Conservation (phyloP, 257 asterid species). For the Dorcoceras hygrometricum region DNA sequence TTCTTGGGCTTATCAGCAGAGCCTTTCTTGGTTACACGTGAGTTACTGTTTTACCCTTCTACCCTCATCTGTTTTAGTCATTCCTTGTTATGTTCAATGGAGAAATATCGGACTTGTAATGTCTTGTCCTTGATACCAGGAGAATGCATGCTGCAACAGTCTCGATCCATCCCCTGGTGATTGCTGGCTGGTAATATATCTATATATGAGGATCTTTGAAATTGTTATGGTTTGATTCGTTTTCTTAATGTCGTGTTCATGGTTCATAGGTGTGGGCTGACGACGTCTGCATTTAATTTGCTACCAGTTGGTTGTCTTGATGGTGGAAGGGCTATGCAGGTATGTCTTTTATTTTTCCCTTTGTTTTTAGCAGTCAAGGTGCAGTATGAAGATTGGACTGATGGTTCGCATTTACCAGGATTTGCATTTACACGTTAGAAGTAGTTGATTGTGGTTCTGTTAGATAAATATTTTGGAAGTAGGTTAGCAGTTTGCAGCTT, state of each 20-base stretch:
- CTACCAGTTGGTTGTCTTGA: constrained; percentile 94
- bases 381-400: constrained; percentile 19
- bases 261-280: constrained; percentile 79
- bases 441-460: constrained; percentile 1
- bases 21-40: constrained; percentile 77
- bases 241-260: constrained; percentile 21
- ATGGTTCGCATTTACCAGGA: not conserved
- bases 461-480: not conserved
- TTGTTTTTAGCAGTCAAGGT: constrained; percentile 8
- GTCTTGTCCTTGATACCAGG: constrained; percentile 22
- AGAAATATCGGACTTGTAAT: not conserved
- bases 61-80: not conserved
- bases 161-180: constrained; percentile 82
- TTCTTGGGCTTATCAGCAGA: constrained; percentile 94
- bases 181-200: constrained; percentile 86
- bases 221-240: constrained; percentile 6
- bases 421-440: not conserved
- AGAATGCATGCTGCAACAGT: constrained; percentile 78
- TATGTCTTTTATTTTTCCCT: constrained; percentile 26
- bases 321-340: constrained; percentile 99
- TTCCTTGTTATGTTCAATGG: not conserved
- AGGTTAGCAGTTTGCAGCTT: not conserved
- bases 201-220: constrained; percentile 19
- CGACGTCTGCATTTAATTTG: constrained; percentile 93
- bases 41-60: constrained; percentile 30